Evolutionary conservation across 2,329 filamentous ascomycete species (phyloP), one percentile per base, ranked within the genome.

Genomic region (Neofusicoccum parvum): DNA sequence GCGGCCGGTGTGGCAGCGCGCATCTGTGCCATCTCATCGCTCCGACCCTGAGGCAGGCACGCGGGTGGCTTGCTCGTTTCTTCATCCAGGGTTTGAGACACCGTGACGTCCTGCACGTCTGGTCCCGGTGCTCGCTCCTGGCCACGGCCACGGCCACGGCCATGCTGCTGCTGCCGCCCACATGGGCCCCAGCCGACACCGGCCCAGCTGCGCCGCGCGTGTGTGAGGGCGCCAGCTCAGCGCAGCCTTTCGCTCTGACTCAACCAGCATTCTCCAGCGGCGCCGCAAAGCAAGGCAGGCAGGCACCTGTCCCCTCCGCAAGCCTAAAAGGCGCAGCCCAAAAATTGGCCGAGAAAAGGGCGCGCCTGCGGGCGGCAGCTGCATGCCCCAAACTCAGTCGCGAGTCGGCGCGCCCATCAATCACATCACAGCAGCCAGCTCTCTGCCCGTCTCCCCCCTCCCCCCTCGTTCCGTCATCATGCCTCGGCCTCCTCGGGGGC

Each of bases 321-420:
- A 23, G 23, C 23, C 23, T 23, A 23, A 23, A 23, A 23, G 23
- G 23, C 23, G 23, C 23, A 23, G 23, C 23, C 23, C 17, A 11
- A 15, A 36, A 59, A 59, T 59, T 59, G 54, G 15, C 54, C 54
- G 54, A 59, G 54, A 46, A 59, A 45, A 41, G 41, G n/a, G 41
- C 54, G 54, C 23, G 27, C 12, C 17, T 5, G 27, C 27, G 27
- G 27, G 5, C 27, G 23, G 6, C 27, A 34, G 54, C 45, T 45
- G 53, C 53, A 32, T 56, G 51, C 23, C 32, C 51, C 39, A 46
- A 46, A 58, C 41, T 59, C 54, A 45, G 17, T 59, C 15, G 20
- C 53, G 34, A 43, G 6, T 27, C 34, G 36, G 50, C 50, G 27
- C 6, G 27, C 27, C 27, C 27, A 32, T 32, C 20, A 20, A 3